Base-by-base conservation (phyloP, 306 rosid genomes). In the Lotus japonicus region DNA sequence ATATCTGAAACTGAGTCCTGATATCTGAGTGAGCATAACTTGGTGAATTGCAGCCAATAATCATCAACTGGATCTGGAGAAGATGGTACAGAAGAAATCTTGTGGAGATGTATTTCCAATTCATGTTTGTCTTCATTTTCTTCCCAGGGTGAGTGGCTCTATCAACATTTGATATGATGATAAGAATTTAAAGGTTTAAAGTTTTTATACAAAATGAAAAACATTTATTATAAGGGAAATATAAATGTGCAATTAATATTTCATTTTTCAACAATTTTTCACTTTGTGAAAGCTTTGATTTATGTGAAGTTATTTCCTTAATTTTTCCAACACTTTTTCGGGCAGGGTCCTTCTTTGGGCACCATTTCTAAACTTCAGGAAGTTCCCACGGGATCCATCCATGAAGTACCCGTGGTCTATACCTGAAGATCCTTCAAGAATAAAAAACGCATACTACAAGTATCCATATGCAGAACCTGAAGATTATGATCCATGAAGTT, bases 291-390 rank as follows among this genome's bases (percentile, higher is more conserved):
- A 31, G 36, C 36, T 31, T 31, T 31, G 7, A 31, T 31, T 31
- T 5, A 31, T 31, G 19, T 72, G 16, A 51, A 44, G n/a, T 60
- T 12, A 11, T 57, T 62, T 48, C 9, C 15, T 26, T 72, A n/a
- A n/a, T n/a, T n/a, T n/a, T n/a, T n/a, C n/a, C n/a, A n/a, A n/a
- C n/a, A n/a, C 11, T 50, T 46, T 46, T 33, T 39, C 18, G 67
- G 77, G 88, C 87, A 94, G 97, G 9, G 41, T 90, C 41, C 33
- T 90, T n/a, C 77, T 90, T 12, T 94, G 97, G 97, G 99, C 96
- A 57, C 99, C 99, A 56, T 90, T 94, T 81, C 72, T 94, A 59
- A 94, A 94, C 87, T 87, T 86, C 88, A 86, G 99, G 75, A 94
- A 86, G 81, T 83, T 94, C 60, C 99, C 99, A 5, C 46, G 95